These are phyloP conservation scores for Clausena lansium DNA, from an alignment of 345 rosid species.

Conservation along the genomic window DNA sequence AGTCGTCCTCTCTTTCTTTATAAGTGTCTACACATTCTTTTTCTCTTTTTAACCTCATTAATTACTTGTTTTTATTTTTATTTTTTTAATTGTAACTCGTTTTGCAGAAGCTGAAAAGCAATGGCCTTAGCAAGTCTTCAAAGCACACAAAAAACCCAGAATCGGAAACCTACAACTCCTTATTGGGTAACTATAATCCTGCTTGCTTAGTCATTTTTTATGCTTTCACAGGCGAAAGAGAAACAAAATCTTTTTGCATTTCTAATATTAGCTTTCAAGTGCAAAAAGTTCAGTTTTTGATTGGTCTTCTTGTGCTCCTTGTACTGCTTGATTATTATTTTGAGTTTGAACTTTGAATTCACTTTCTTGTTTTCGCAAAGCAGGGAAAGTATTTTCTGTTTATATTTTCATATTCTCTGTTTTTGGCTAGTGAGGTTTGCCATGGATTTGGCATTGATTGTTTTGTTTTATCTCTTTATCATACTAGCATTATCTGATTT, in stretches of 20 bases:
- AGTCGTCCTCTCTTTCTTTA: neutral
- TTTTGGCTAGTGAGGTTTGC: neutral
- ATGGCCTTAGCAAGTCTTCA: conserved; percentile 12
- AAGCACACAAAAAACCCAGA: neutral
- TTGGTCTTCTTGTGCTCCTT: neutral
- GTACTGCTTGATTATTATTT: neutral
- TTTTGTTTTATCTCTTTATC: neutral
- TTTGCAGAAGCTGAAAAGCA: conserved; percentile 19
- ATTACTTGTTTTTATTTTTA: neutral
- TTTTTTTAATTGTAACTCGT: neutral
- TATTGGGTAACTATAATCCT: neutral
- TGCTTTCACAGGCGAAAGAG: neutral
- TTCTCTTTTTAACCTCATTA: neutral
- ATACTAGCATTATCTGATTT: neutral
- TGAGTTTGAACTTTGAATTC: neutral
- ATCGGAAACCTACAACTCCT: neutral
- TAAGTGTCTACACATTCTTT: neutral
- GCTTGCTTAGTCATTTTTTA: conserved; percentile 1
- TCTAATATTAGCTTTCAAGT: neutral
- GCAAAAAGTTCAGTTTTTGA: neutral
- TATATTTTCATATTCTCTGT: neutral
- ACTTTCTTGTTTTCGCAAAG: neutral
- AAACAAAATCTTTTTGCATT: too few relatives aligned
- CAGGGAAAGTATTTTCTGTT: neutral
- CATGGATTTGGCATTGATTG: neutral